phyloP scores from a whole-genome alignment of 139 green algal genomes.

The Volvox reticuliferus region DNA sequence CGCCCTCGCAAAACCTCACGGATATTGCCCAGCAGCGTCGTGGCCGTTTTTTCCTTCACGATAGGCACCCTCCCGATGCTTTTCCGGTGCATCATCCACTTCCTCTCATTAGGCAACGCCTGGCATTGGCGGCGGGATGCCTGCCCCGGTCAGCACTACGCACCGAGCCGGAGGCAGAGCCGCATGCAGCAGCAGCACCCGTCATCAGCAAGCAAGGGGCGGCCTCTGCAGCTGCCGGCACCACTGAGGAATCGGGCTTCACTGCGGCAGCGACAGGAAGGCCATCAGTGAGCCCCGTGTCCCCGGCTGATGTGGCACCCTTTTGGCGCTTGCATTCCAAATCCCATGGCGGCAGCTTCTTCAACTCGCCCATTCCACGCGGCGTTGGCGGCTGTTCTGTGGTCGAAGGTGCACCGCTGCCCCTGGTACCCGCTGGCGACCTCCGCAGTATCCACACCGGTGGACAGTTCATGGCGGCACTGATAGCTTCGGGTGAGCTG shows the following conservation, averaged over 20 bases:
- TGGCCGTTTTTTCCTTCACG: too few relatives aligned
- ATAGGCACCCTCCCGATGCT: too few relatives aligned
- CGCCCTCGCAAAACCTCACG: too few relatives aligned
- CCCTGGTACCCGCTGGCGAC: constrained; percentile 12
- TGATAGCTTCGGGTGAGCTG: neutral
- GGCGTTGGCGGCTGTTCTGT: neutral
- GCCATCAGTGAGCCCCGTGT: neutral
- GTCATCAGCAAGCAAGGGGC: neutral
- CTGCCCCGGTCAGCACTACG: neutral
- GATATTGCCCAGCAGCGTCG: too few relatives aligned
- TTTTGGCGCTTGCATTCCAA: neutral
- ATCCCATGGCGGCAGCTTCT: neutral
- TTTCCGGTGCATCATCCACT: neutral
- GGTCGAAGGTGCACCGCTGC: neutral
- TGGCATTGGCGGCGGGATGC: neutral
- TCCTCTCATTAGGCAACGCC: neutral
- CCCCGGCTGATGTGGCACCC: neutral
- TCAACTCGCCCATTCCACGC: neutral
- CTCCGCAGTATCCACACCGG: neutral
- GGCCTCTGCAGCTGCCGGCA: neutral
- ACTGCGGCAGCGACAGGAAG: neutral
- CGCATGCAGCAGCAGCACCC: neutral
- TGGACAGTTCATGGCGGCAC: neutral
- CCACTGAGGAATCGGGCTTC: neutral
- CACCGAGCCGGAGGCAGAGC: neutral